Evolutionary conservation across 129 eudicot species (phyloP), one percentile per base, ranked within the genome.

Genomic region (Cynara cardunculus): DNA sequence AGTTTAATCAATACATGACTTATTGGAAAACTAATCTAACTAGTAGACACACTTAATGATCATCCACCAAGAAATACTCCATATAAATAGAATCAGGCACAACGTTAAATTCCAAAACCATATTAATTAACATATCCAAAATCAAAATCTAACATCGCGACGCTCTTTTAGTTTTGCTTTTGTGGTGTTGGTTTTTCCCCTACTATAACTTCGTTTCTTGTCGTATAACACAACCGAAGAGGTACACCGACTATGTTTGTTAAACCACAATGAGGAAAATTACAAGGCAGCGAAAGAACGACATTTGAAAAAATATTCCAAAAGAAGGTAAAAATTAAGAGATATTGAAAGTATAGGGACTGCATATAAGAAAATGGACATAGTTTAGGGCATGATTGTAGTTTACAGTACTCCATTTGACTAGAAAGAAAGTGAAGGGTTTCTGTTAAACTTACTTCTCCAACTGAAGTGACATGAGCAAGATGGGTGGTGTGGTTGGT

Each of bases 361-460:
- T 26, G 22, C 2, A 71, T 10, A 70, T 69, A 6, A 6, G 26
- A 37, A 77, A 6, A 14, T 39, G 26, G 8, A 35, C 26, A 76
- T 71, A 64, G 82, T 76, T 32, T 3, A 73, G 68, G 82, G 56
- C 26, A 25, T 77, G 34, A 49, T 41, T 16, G 73, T 19, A 68
- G 26, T 12, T 78, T 18, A 34, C 21, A 34, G 7, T 0, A 6
- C 26, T 24, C 27, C 32, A 73, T 85, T 53, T 84, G 85, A 84
- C 83, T 84, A 28, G 46, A 75, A 49, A 32, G 68, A 16, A 30
- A 37, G 32, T 34, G 69, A 66, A 72, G 87, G 80, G 86, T 86
- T 88, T 88, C 80, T 69, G 97, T 89, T 89, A 84, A 86, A 84
- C 97, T 76, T 78, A 89, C 94, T 89, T 88, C 87, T 86, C 92